Evolutionary conservation across 1,284 basidiomycete genomes (phyloP), one percentile per base, ranked within the genome.

Genomic region (Fomitopsis pinicola): DNA sequence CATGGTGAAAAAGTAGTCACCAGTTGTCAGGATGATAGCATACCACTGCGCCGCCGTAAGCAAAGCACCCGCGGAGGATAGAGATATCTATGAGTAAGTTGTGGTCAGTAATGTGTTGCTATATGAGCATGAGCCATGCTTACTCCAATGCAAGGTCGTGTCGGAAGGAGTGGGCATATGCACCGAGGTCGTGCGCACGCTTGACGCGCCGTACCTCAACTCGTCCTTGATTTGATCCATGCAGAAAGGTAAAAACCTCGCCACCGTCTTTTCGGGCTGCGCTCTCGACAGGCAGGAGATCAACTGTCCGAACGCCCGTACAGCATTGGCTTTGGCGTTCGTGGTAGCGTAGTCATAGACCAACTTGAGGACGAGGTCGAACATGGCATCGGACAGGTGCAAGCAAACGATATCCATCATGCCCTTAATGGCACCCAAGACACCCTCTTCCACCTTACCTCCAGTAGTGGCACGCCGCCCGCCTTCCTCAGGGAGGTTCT

Each of bases 401-500:
- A 91, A 80, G 73, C 94, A 96, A 66, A 98, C 86, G 40, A 91
- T 85, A 66, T 96, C 94, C 67, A 91, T 79, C 76, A 93, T 91
- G 66, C 83, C 84, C 77, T 92, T 92, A 72, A 96, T 82, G 33
- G 92, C 87, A 68, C 89, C 92, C 61, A 95, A 82, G 55, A 95
- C 88, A 55, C 77, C 82, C 67, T 97, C 93, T 77, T 96, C 94
- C 69, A 87, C 82, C 75, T 94, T 94, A 38, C 94, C 94, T 42
- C 94, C 94, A 1, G 89, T 92, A 9, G 83, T 88, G 66, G 92
- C 88, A 75, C 81, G 85, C 73, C 85, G 84, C 12, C 91, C 92
- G 14, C 94, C 93, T 75, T 96, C 95, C 71, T 99, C 96, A 0
- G 97, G 97, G 6, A 99, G 80, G 69, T 97, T 94, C 76, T 96